These are phyloP conservation scores for Begonia peltatifolia DNA, from an alignment of 306 rosid genomes.

Conservation along the genomic window DNA sequence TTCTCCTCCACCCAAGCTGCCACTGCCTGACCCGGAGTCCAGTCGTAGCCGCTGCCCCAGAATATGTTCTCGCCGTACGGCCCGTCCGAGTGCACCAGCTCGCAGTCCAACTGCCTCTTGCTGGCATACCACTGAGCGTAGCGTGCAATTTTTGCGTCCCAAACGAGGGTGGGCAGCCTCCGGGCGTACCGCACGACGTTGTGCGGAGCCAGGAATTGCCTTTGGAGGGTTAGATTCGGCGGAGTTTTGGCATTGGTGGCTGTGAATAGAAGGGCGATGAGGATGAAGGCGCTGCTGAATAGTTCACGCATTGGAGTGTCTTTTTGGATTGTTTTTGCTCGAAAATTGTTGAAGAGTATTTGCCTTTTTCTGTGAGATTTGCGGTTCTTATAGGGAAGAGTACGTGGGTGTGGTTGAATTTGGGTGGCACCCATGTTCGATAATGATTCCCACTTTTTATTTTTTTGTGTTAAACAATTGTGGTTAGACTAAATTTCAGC, in stretches of 20 bases:
- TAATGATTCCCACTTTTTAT: slow-evolving; percentile 32
- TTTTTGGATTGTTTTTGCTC: neutral
- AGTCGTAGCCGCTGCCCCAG: slow-evolving; percentile 76
- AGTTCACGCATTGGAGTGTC: slow-evolving; percentile 7
- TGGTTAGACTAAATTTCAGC: too few species aligned
- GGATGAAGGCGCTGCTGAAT: neutral
- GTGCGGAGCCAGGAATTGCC: slow-evolving; percentile 55
- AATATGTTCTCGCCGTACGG: slow-evolving; percentile 90
- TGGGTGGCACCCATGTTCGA: slow-evolving; percentile 89
- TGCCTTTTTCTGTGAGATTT: slow-evolving; percentile 1
- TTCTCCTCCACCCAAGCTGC: slow-evolving; percentile 57
- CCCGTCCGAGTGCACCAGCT: slow-evolving; percentile 53
- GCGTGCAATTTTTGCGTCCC: slow-evolving; percentile 32
- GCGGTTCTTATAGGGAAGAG: slow-evolving; percentile 8
- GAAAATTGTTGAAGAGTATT: neutral
- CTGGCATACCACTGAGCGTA: slow-evolving; percentile 67
- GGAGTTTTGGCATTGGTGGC: slow-evolving; percentile 6
- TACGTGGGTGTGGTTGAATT: slow-evolving; percentile 12
- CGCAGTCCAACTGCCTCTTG: slow-evolving; percentile 58
- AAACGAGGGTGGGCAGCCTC: slow-evolving; percentile 28
- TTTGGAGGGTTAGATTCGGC: neutral
- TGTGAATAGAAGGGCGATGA: slow-evolving; percentile 18
- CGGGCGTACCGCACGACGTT: slow-evolving; percentile 37
- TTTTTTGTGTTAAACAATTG: neutral
- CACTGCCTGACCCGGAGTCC: slow-evolving; percentile 66